Conservation (phyloP, 768 basidiomycete species). For the Inosperma sp. region DNA sequence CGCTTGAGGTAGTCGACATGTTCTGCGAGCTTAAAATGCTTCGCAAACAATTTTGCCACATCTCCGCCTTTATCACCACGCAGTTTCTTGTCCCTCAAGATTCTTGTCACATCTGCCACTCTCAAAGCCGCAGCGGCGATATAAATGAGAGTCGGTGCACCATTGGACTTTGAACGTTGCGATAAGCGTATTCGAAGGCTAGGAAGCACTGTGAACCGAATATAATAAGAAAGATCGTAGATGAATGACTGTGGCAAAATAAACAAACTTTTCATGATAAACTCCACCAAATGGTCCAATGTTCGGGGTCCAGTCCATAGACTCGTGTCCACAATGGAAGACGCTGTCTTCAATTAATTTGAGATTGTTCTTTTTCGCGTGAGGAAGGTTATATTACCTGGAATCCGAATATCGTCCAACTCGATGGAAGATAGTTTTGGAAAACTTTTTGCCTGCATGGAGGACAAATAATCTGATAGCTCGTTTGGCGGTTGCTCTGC, state of each 20-base stretch:
- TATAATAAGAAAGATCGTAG: neutral
- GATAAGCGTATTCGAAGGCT: conserved; percentile 62
- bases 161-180: conserved; percentile 70
- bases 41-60: conserved; percentile 93
- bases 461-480: conserved; percentile 59
- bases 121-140: conserved; percentile 86
- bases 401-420: conserved; percentile 72
- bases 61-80: conserved; percentile 83
- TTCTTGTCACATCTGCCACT: conserved; percentile 81
- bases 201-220: conserved; percentile 51
- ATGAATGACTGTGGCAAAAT: neutral
- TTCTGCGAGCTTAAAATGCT: conserved; percentile 86
- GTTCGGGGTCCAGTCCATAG: conserved; percentile 68
- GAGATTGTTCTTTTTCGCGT: conserved; percentile 29
- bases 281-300: conserved; percentile 65
- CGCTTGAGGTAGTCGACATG: conserved; percentile 79
- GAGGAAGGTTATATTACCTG: conserved; percentile 43
- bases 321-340: conserved; percentile 70
- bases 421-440: conserved; percentile 71
- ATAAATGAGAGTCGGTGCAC: conserved; percentile 85
- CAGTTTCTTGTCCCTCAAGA: conserved; percentile 63
- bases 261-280: conserved; percentile 65
- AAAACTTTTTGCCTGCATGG: conserved; percentile 66
- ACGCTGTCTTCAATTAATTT: conserved; percentile 58
- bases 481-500: conserved; percentile 53